phyloP scores from a whole-genome alignment of 2,329 filamentous ascomycete genomes.

The Beauveria brongniartii region DNA sequence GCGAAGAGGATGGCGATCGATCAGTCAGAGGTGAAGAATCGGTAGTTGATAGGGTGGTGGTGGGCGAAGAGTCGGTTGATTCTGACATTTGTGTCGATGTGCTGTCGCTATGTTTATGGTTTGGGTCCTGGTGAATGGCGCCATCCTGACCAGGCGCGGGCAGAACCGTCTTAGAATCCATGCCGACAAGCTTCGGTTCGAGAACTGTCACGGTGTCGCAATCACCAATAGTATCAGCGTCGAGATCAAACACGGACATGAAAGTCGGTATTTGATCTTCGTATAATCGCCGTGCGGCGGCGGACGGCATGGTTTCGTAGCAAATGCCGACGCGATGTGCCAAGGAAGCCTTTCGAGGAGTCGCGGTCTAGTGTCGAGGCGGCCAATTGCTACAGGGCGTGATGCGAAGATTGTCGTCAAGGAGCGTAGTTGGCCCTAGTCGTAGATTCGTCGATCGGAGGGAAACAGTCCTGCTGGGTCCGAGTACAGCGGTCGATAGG shows the following conservation, averaged over 20 bases:
- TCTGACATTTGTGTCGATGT: slow-evolving; percentile 71
- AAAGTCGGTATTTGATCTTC: slow-evolving; percentile 68
- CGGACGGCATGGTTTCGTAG: slow-evolving; percentile 48
- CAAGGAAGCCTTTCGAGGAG: background rate
- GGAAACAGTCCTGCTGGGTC: slow-evolving; percentile 11
- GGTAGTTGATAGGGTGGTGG: slow-evolving; percentile 85
- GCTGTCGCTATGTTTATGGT: slow-evolving; percentile 66
- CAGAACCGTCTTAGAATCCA: slow-evolving; percentile 33
- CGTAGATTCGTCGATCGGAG: slow-evolving; percentile 6
- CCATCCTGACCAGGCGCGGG: slow-evolving; percentile 30
- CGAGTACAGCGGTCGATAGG: slow-evolving; percentile 14
- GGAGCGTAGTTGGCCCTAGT: background rate
- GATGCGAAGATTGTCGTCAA: background rate
- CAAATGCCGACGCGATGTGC: background rate
- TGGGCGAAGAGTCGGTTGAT: slow-evolving; percentile 90
- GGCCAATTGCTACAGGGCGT: background rate
- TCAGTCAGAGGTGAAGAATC: slow-evolving; percentile 88
- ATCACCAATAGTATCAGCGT: slow-evolving; percentile 46
- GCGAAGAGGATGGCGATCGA: slow-evolving; percentile 83
- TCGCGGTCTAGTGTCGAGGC: background rate
- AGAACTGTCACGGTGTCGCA: slow-evolving; percentile 46
- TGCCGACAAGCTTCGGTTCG: slow-evolving; percentile 43
- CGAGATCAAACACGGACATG: slow-evolving; percentile 66
- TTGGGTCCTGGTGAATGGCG: slow-evolving; percentile 36
- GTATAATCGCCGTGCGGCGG: slow-evolving; percentile 52